phyloP scores from a whole-genome alignment of 2,329 filamentous ascomycete genomes.

The Epichloe festucae region DNA sequence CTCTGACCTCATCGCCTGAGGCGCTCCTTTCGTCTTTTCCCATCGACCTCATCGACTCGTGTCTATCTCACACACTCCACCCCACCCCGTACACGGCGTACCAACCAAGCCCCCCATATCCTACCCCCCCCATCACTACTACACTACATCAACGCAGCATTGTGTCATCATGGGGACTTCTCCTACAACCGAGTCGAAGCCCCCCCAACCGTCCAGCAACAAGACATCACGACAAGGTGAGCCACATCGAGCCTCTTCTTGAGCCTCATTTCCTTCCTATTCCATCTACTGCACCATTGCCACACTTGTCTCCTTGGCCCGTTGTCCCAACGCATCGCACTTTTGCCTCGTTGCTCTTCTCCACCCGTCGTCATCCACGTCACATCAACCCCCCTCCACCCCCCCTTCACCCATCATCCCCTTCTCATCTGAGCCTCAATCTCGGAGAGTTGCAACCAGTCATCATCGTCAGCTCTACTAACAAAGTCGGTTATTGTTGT shows the following conservation, averaged over 20 bases:
- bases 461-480: constrained; percentile 6
- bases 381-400: neutral
- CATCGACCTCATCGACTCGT: constrained; percentile 4
- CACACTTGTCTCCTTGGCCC: neutral
- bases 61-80: constrained; percentile 16
- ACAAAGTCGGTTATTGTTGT: constrained; percentile 8
- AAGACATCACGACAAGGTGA: constrained; percentile 31
- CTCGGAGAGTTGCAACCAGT: neutral
- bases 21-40: constrained; percentile 14
- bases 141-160: constrained; percentile 30
- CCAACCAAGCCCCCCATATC: constrained; percentile 17
- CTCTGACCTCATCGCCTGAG: constrained; percentile 27
- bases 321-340: constrained; percentile 3
- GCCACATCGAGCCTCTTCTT: constrained; percentile 14
- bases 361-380: constrained; percentile 2
- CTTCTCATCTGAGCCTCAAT: neutral
- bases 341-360: neutral
- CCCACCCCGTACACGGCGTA: constrained; percentile 9
- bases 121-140: neutral
- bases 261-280: constrained; percentile 2
- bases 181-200: constrained; percentile 31
- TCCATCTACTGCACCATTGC: neutral
- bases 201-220: constrained; percentile 32
- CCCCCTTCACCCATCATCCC: neutral
- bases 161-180: constrained; percentile 37